These are phyloP conservation scores for Breviolum minutum DNA, from an alignment of 73 alveolate genomes.

Conservation along the genomic window DNA sequence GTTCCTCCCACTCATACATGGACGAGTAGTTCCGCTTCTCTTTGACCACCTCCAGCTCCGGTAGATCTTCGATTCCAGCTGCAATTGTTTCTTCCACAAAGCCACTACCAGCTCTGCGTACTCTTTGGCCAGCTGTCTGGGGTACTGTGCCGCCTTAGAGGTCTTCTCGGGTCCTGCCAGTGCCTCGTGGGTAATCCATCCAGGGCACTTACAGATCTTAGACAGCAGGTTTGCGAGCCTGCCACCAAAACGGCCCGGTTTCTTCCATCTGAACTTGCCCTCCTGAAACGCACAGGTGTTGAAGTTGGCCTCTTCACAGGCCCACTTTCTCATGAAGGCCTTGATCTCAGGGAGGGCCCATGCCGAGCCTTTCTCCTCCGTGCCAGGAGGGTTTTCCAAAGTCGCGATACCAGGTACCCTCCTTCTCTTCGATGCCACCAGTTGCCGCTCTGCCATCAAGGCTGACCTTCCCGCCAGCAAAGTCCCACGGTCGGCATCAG, in stretches of 20 bases:
- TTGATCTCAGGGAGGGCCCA: slow-evolving; percentile 1
- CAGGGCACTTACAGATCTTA: background rate
- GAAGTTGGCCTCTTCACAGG: background rate
- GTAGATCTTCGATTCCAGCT: background rate
- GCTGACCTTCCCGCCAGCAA: background rate
- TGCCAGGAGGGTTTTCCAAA: slow-evolving; percentile 13
- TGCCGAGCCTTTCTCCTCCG: background rate
- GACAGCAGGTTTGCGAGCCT: background rate
- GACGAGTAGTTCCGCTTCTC: background rate
- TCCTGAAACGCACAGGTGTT: slow-evolving; percentile 8
- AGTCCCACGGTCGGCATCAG: background rate
- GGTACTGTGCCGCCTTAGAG: background rate
- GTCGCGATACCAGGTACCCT: background rate
- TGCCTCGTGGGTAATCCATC: background rate
- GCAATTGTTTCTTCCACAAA: background rate
- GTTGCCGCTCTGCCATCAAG: background rate
- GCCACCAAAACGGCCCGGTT: background rate
- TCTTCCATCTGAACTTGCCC: background rate
- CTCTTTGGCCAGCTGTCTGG: background rate
- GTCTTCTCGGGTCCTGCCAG: background rate
- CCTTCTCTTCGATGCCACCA: background rate
- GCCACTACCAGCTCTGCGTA: background rate
- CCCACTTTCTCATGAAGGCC: background rate
- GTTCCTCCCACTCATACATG: background rate
- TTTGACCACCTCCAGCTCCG: background rate